Evolutionary conservation across 2,329 filamentous ascomycete genomes (phyloP).

Genomic region (Plenodomus tracheiphilus): DNA sequence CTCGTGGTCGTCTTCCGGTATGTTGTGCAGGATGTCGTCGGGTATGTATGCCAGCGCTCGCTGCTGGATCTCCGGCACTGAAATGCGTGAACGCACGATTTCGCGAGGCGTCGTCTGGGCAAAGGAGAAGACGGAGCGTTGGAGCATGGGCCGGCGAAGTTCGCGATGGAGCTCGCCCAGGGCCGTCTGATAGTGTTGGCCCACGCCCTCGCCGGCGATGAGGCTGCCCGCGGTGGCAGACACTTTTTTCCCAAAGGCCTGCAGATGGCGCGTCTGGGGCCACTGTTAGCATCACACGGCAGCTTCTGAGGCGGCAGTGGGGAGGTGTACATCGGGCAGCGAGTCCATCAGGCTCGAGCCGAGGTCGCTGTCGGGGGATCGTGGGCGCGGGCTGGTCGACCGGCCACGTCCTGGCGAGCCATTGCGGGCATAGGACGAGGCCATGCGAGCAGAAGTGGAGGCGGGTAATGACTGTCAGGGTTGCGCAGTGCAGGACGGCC

Average conservation of each 20-base stretch:
- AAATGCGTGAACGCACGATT: constrained; percentile 87
- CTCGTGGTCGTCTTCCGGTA: constrained; percentile 80
- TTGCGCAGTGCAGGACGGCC: background rate
- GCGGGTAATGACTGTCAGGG: background rate
- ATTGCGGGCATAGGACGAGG: constrained; percentile 27
- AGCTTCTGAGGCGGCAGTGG: constrained; percentile 1
- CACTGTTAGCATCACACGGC: constrained; percentile 19
- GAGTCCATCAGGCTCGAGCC: constrained; percentile 37
- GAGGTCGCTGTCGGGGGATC: constrained; percentile 28
- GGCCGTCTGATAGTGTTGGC: constrained; percentile 78
- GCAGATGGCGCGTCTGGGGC: constrained; percentile 77
- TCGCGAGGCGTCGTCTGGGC: constrained; percentile 91
- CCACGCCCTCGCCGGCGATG: constrained; percentile 64
- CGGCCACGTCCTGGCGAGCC: constrained; percentile 36
- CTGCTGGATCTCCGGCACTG: constrained; percentile 89
- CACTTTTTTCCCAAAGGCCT: constrained; percentile 92
- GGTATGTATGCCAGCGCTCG: constrained; percentile 85
- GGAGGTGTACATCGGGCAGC: constrained; percentile 34
- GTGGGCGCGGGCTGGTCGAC: constrained; percentile 37
- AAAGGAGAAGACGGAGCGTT: constrained; percentile 89
- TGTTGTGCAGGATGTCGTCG: constrained; percentile 86
- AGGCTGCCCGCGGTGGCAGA: constrained; percentile 90
- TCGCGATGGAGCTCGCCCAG: constrained; percentile 90
- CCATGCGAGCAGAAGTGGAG: constrained; percentile 25
- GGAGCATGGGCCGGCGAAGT: constrained; percentile 78